Evolutionary conservation across 163 green algal genomes (phyloP), one percentile per base, ranked within the genome.

Genomic region (Scenedesmus sp.): DNA sequence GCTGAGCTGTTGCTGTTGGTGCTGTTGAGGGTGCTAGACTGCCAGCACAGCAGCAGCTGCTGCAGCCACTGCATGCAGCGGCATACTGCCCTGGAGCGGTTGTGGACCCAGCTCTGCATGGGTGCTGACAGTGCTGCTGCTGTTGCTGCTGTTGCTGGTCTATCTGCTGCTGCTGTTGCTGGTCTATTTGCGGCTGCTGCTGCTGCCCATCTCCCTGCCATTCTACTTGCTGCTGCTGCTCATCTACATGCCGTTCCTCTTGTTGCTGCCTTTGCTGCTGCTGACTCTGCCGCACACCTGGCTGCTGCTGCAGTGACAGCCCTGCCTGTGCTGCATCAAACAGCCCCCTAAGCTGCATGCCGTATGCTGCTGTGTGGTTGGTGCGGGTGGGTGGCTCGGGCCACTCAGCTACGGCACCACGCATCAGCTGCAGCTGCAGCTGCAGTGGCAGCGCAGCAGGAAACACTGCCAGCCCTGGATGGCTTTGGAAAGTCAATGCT

Each of bases 391-490:
- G 90, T 6, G 74, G 85, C 56, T 91, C 74, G 1, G 90, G 90
- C 90, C 90, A 93, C 2, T 62, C 10, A 46, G 23, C 20, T 52
- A 95, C 79, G 1, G 92, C 92, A 3, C 60, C 87, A 0, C 34
- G 7, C 52, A 95, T 92, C 67, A 98, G 87, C 55, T 92, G 26
- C 1, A 90, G 86, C 89, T 97, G 95, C 82, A 93, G 64, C 15
- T 84, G 12, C 0, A 67, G 9, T 0, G 93, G 12, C 26, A 98
- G 83, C 0, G 94, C 93, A 6, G 60, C 91, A 70, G 95, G 95
- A 5, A 97, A 87, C 2, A 97, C 46, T 56, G 95, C 90, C 20
- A 97, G 93, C 10, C 96, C 96, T 95, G 94, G 55, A 55, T 88
- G 66, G 3, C 3, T 8, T 46, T 23, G 60, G 57, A 91, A 82